Conservation (phyloP, 83 land plant genomes). For the Larix sibirica region DNA sequence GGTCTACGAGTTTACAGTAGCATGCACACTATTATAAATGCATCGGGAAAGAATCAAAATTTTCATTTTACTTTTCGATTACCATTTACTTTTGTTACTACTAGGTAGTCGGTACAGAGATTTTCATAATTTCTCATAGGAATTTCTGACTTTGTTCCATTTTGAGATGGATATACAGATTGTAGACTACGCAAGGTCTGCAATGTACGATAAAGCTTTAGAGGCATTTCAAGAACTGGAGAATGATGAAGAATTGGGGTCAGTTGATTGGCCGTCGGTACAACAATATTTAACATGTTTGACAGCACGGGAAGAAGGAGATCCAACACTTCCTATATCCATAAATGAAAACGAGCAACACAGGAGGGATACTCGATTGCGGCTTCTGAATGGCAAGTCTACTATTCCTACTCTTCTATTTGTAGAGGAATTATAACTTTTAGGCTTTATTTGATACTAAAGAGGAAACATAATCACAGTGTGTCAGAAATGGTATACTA, state of each 20-base stretch:
- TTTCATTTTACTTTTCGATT: neutral
- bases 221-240: slow-evolving; percentile 85
- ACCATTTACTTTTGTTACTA: neutral
- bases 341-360: slow-evolving; percentile 34
- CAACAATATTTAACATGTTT: slow-evolving; percentile 70
- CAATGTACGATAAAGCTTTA: slow-evolving; percentile 82
- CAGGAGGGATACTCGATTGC: slow-evolving; percentile 66
- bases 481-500: no score
- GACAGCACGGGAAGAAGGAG: slow-evolving; percentile 53
- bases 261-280: slow-evolving; percentile 90
- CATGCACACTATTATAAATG: no score
- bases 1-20: no score
- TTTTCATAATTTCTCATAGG: neutral
- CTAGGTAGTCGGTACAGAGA: neutral
- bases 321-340: slow-evolving; percentile 43
- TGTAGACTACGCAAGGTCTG: slow-evolving; percentile 68
- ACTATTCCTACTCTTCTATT: neutral
- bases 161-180: slow-evolving; percentile 61
- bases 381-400: slow-evolving; percentile 80
- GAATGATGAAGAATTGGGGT: slow-evolving; percentile 96
- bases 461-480: neutral
- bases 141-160: neutral
- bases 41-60: no score
- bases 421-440: neutral
- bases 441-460: neutral